Evolutionary conservation across 176 grass and related monocot genomes (phyloP).

Genomic region (Hordeum marinum): DNA sequence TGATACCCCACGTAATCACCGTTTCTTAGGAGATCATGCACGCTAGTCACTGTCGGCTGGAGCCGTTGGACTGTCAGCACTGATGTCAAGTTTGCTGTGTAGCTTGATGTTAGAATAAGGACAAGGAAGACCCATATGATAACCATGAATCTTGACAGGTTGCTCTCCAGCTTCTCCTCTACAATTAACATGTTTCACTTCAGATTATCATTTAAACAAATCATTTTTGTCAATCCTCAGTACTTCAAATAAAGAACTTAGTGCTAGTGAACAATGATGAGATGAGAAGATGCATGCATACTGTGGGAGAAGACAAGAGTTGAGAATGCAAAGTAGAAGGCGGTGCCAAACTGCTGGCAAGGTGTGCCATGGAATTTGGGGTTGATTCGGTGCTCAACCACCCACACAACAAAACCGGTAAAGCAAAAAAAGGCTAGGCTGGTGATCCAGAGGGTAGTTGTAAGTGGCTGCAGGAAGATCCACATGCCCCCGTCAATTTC

Average conservation of each 20-base stretch:
- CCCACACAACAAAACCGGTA: slow-evolving; percentile 76
- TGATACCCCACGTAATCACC: slow-evolving; percentile 54
- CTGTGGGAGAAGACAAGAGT: slow-evolving; percentile 89
- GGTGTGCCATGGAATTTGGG: slow-evolving; percentile 53
- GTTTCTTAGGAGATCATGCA: slow-evolving; percentile 38
- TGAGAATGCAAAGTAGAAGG: slow-evolving; percentile 88
- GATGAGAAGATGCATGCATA: slow-evolving; percentile 3
- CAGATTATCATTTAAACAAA: background rate
- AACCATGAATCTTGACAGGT: slow-evolving; percentile 66
- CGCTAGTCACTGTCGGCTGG: slow-evolving; percentile 54
- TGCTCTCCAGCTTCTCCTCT: slow-evolving; percentile 94
- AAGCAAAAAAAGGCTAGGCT: slow-evolving; percentile 74
- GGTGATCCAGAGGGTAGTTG: slow-evolving; percentile 55
- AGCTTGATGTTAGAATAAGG: slow-evolving; percentile 73
- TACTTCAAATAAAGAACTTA: background rate
- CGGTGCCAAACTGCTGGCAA: slow-evolving; percentile 58
- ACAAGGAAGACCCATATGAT: slow-evolving; percentile 85
- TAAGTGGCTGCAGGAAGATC: slow-evolving; percentile 84
- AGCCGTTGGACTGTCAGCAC: slow-evolving; percentile 62
- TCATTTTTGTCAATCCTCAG: background rate
- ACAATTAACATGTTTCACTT: background rate
- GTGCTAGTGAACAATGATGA: background rate
- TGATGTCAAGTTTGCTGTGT: background rate
- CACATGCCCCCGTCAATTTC: slow-evolving; percentile 49
- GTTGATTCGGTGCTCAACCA: slow-evolving; percentile 77